Base-by-base conservation (phyloP, 2,329 filamentous ascomycete genomes). In the Scedosporium dehoogii region DNA sequence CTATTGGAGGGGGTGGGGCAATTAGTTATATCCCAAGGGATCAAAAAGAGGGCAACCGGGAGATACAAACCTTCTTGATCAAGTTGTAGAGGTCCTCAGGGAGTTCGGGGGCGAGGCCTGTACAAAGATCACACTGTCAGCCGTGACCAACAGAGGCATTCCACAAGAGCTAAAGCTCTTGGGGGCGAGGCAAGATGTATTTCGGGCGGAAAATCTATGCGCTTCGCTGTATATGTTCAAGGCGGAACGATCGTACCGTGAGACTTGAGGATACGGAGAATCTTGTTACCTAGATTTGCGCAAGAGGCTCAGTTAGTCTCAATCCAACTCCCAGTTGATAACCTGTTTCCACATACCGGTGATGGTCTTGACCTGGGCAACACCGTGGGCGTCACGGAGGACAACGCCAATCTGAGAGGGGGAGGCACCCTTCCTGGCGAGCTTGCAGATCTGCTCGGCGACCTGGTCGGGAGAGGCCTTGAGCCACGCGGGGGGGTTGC, bases 81-180 rank as follows among this genome's bases (percentile, higher is more conserved):
- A 97, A 85, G 90, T 96, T 96, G 89, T 97, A 99, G 72, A 97
- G 89, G 82, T 99, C 94, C 88, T 99, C 94, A 77, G 96, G 94
- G 73, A 99, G 88, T 79, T 97, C 92, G 78, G 96, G 94, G 73
- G 94, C 93, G 78, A 99, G 92, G 84, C 94, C 94, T 99, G 83
- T 75, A 69, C 25, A 41, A 76, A 82, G 77, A 88, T 96, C 92
- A 85, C 92, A 92, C 89, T 87, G 90, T 94, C 90, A 94, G 91
- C 87, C 86, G 81, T 79, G 83, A 93, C 91, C 90, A 89, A 86
- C 82, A 92, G 90, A 91, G 91, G 91, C 90, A 86, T 80, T 56
- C 57, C 57, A 59, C 21, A 25, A 62, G 62, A 66, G 61, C 59
- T 57, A 59, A 23, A 62, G 59, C 61, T 59, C 55, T 27, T 62